A percentile compares a stretch with the other conserved stretches of the same genome.
Evolutionary conservation across 139 green algal genomes (phyloP).

Genomic region (Chlorella sp.): DNA sequence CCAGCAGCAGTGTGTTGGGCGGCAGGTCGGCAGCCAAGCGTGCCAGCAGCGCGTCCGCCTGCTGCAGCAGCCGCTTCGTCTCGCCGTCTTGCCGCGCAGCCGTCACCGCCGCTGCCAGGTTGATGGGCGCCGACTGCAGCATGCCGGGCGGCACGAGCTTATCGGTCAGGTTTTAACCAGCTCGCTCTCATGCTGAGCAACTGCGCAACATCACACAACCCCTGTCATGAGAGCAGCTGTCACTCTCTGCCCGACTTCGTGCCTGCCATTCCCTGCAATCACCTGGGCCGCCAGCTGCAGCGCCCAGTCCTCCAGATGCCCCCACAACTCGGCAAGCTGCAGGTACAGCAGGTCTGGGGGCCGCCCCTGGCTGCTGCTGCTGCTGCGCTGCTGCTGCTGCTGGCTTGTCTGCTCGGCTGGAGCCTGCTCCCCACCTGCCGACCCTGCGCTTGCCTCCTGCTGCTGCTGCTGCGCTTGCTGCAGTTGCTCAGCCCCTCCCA

Average conservation of each 20-base stretch:
- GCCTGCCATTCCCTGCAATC: too few relatives aligned
- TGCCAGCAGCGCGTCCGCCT: background rate
- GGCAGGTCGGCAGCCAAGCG: background rate
- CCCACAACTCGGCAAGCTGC: conserved; percentile 11
- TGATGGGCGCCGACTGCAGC: too few relatives aligned
- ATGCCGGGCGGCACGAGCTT: too few relatives aligned
- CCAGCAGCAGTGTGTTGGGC: background rate
- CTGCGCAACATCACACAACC: too few relatives aligned
- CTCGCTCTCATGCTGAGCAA: too few relatives aligned
- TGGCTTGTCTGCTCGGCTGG: background rate
- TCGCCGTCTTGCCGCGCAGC: background rate
- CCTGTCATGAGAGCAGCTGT: too few relatives aligned
- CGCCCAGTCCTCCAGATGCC: background rate
- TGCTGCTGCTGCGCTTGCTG: background rate
- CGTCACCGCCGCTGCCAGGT: background rate
- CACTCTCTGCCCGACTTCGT: too few relatives aligned
- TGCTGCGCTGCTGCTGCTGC: background rate
- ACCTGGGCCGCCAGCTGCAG: background rate
- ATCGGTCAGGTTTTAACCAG: too few relatives aligned
- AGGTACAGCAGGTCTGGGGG: conserved; percentile 5
- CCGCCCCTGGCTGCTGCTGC: background rate
- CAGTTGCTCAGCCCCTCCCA: background rate
- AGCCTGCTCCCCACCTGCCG: background rate
- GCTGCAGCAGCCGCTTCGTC: background rate
- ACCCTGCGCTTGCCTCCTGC: background rate